Conservation (phyloP, 208 protist genomes). For the Histomonas meleagridis region DNA sequence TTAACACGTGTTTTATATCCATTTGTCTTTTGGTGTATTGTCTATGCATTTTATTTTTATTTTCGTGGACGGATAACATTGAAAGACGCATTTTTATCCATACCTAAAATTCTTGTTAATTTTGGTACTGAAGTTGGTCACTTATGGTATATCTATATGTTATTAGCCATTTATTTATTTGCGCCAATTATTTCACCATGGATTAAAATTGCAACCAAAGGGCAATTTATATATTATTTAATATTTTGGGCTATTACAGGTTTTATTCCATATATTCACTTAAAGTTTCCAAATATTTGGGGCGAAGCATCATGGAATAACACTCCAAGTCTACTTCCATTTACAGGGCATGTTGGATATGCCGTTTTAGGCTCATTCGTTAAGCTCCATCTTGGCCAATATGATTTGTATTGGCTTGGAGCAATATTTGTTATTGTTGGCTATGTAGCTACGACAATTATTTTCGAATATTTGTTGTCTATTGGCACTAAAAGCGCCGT, state of each 20-base stretch:
- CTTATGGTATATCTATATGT: not conserved
- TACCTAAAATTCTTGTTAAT: not conserved
- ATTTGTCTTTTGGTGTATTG: not conserved
- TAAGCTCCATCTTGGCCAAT: not conserved
- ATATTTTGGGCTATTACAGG: not conserved
- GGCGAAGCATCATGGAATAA: not conserved
- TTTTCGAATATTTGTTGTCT: not conserved
- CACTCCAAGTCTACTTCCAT: not conserved
- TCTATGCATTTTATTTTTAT: not conserved
- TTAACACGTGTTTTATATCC: not conserved
- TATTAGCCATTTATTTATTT: not conserved
- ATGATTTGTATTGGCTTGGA: constrained; percentile 2
- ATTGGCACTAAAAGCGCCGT: not conserved
- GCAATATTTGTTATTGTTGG: not conserved
- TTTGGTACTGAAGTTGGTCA: not conserved
- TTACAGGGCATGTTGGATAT: not conserved
- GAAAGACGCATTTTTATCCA: not conserved
- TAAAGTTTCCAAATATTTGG: not conserved
- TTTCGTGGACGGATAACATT: not conserved
- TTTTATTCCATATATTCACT: not conserved
- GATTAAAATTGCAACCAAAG: not conserved
- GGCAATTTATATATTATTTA: not conserved
- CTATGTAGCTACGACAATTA: not conserved
- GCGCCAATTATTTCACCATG: not conserved
- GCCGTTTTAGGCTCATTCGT: not conserved